Evolutionary conservation across 108 stramenopile species (phyloP), one percentile per base, ranked within the genome.

Genomic region (Cyclotella sp.): DNA sequence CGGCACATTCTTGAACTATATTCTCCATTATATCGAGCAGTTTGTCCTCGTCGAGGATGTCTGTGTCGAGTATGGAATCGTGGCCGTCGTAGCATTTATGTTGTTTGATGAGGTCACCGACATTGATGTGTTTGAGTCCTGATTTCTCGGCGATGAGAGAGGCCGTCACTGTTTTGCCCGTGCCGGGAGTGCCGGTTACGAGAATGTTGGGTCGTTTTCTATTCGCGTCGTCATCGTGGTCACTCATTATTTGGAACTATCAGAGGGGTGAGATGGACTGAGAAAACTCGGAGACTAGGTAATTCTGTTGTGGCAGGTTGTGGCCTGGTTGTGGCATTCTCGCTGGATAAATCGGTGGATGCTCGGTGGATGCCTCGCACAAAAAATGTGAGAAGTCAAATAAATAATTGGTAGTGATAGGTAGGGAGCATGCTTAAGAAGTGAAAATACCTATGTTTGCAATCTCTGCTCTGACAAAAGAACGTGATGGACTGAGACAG

Each of bases 41-140:
- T 78, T 92, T 95, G 68, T 98, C 97, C 62, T 98, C 97, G 72
- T 98, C 96, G 27, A 98, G 83, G n/a, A n/a, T n/a, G 44, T 89
- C 84, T 14, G 94, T 88, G 57, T 97, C 94, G n/a, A 96, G 85
- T 53, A 83, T 79, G 39, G 95, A 90, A 69, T 98, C 98, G 54
- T 86, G 80, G n/a, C 89, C 91, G 70, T 95, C 94, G 75, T 93
- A 89, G 61, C 84, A 95, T 55, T 94, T 90, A 64, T 92, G 70
- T 63, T 89, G 73, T 62, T 84, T 73, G 29, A 94, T 92, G 10
- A 97, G 43, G 15, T 95, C 93, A 24, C 93, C 93, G 19, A 96
- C 90, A 63, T 90, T 91, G 47, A 97, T 58, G 66, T 94, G 92
- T 58, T 85, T 68, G 30, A 95, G 69, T 18, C 83, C 84, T 41